Base-by-base conservation (phyloP, 257 asterid species). In the Osmanthus fragrans region DNA sequence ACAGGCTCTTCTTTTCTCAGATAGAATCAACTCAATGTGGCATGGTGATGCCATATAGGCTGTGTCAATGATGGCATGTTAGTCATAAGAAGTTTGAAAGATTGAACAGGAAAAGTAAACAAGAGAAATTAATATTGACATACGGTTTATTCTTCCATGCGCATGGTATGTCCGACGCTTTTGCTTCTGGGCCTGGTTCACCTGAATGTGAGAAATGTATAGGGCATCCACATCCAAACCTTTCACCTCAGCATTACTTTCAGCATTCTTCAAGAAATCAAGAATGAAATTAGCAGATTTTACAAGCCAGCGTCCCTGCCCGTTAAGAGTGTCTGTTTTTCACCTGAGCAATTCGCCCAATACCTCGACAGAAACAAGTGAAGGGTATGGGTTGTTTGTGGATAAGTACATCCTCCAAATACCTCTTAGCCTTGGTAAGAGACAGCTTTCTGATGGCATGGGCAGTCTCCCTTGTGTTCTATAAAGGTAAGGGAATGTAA, bases 331-430 rank as follows among this genome's bases (percentile, higher is more conserved):
- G 96, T 33, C 91, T 80, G 84, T 82, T 87, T 82, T 89, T 90
- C 0, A 89, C 96, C 73, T 90, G 96, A 36, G 93, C 93, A 70
- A 92, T 87, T 68, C 93, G 75, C 13, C 96, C 96, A n/a, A 89
- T 93, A 51, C 95, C 93, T 21, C 91, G 40, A 67, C 95, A 90
- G 87, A 84, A 90, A n/a, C 95, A 91, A 16, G 91, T 90, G 75
- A 88, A 90, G 13, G 94, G 94, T 4, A 90, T 90, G 74, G 92
- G 91, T 70, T 88, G 92, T 80, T 88, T 90, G 82, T 90, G 91
- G 72, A 80, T 87, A 72, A 90, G 84, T 18, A 90, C 92, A 84
- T 90, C 92, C 66, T 88, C 91, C 70, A 90, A 76, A 36, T 90
- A 90, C 74, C 87, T 85, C 84, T 90, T 90, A 49, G 94, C 94